phyloP scores from a whole-genome alignment of 2,329 filamentous ascomycete genomes.

The Lizonia empirigonia region DNA sequence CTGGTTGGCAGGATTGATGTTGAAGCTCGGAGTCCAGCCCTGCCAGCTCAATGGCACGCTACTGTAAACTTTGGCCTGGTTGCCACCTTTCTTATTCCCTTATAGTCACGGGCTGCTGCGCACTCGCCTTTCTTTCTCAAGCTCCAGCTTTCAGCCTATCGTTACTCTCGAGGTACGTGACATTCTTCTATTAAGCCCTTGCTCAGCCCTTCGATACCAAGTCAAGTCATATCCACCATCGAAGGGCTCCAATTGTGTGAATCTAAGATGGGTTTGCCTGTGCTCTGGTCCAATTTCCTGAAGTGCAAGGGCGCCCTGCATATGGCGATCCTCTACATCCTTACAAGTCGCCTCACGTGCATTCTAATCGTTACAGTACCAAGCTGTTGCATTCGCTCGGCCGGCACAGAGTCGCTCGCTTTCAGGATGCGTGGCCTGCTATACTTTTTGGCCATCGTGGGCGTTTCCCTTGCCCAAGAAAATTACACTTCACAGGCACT shows the following conservation, averaged over 20 bases:
- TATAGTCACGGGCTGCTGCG: slow-evolving; percentile 38
- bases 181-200: slow-evolving; percentile 7
- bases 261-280: neutral
- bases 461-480: slow-evolving; percentile 28
- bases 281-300: slow-evolving; percentile 4
- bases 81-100: slow-evolving; percentile 24
- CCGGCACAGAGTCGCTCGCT: slow-evolving; percentile 37
- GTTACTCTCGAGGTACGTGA: slow-evolving; percentile 40
- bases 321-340: slow-evolving; percentile 5
- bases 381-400: slow-evolving; percentile 29
- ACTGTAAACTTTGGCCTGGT: slow-evolving; percentile 29
- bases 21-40: slow-evolving; percentile 35
- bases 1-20: slow-evolving; percentile 34
- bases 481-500: slow-evolving; percentile 19
- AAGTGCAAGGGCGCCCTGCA: slow-evolving; percentile 13
- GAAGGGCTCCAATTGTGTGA: neutral
- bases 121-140: slow-evolving; percentile 21
- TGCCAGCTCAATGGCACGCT: slow-evolving; percentile 31
- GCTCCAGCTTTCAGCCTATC: slow-evolving; percentile 31
- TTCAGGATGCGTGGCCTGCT: slow-evolving; percentile 38
- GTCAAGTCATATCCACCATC: slow-evolving; percentile 1
- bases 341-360: slow-evolving; percentile 26
- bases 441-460: slow-evolving; percentile 31
- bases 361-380: slow-evolving; percentile 8
- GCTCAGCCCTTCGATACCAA: slow-evolving; percentile 1